Conservation (phyloP, 805 yeast species). For the Yamadazyma nakazawae region DNA sequence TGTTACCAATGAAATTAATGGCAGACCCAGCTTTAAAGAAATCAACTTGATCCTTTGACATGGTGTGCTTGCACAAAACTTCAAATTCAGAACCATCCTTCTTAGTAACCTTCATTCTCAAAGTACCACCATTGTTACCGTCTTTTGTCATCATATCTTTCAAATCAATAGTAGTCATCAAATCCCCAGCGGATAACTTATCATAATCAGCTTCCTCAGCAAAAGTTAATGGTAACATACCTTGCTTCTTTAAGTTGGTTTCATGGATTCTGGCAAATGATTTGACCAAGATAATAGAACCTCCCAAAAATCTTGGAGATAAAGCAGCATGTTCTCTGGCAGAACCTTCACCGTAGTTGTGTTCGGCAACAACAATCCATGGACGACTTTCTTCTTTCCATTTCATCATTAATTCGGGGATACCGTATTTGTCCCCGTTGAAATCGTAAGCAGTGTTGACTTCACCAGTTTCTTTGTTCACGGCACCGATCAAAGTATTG, state of each 20-base stretch:
- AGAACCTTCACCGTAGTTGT: constrained; percentile 98
- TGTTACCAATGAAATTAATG: constrained; percentile 80
- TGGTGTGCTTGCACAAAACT: constrained; percentile 84
- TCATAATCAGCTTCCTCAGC: constrained; percentile 90
- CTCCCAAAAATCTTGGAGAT: constrained; percentile 93
- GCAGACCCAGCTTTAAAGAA: constrained; percentile 98
- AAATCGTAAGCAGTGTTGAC: constrained; percentile 87
- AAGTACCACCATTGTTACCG: constrained; percentile 84
- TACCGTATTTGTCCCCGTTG: constrained; percentile 71
- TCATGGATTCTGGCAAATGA: constrained; percentile 98
- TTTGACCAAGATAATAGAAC: constrained; percentile 81
- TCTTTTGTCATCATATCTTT: constrained; percentile 71
- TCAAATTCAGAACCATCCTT: constrained; percentile 65
- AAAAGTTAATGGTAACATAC: constrained; percentile 92
- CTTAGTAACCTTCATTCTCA: constrained; percentile 72
- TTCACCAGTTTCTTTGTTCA: constrained; percentile 94
- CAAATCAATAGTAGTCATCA: constrained; percentile 69
- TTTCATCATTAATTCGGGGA: constrained; percentile 95
- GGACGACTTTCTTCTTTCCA: constrained; percentile 85
- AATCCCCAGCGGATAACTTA: constrained; percentile 70
- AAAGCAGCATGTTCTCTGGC: constrained; percentile 99
- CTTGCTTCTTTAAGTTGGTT: constrained; percentile 96
- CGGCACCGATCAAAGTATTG: constrained; percentile 95
- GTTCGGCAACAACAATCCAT: constrained; percentile 96
- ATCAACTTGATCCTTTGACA: constrained; percentile 94